Conservation (phyloP, 2,329 filamentous ascomycete species). For the Eutypa lata region DNA sequence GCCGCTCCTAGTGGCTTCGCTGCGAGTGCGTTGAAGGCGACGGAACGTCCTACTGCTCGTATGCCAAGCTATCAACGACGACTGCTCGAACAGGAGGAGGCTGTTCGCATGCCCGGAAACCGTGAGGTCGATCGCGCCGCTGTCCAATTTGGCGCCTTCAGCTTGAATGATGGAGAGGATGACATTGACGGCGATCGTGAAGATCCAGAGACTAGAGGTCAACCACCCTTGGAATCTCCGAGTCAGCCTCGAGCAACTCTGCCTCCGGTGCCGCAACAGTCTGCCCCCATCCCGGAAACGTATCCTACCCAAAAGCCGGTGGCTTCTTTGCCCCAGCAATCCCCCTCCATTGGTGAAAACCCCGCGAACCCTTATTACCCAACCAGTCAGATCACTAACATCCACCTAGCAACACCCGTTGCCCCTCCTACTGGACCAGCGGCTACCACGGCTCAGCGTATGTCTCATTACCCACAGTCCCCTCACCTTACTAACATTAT, state of each 20-base stretch:
- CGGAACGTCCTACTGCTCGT: constrained; percentile 58
- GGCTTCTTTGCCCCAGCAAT: constrained; percentile 38
- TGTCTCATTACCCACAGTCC: constrained; percentile 24
- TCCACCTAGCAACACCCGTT: constrained; percentile 23
- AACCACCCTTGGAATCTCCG: constrained; percentile 90
- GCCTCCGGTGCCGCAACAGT: constrained; percentile 65
- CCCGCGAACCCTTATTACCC: constrained; percentile 5
- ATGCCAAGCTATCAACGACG: constrained; percentile 80
- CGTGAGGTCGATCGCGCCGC: constrained; percentile 89
- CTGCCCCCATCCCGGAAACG: constrained; percentile 51
- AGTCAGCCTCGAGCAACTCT: constrained; percentile 83
- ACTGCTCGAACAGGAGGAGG: constrained; percentile 91
- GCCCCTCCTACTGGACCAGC: constrained; percentile 24
- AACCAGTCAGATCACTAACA: constrained; percentile 15
- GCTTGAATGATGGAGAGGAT: constrained; percentile 76
- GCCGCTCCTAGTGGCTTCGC: constrained; percentile 70
- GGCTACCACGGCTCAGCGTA: constrained; percentile 24
- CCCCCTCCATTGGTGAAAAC: constrained; percentile 28
- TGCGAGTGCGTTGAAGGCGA: constrained; percentile 78
- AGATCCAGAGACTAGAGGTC: constrained; percentile 89
- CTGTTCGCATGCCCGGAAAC: constrained; percentile 96
- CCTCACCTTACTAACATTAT: constrained; percentile 30
- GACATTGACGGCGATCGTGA: constrained; percentile 94
- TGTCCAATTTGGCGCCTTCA: constrained; percentile 96
- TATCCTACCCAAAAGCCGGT: constrained; percentile 53